A percentile compares a stretch with the other conserved stretches of the same genome.
These are phyloP conservation scores for Neotropicomus parvogracilis DNA, from an alignment of 1,284 basidiomycete species.

Conservation along the genomic window DNA sequence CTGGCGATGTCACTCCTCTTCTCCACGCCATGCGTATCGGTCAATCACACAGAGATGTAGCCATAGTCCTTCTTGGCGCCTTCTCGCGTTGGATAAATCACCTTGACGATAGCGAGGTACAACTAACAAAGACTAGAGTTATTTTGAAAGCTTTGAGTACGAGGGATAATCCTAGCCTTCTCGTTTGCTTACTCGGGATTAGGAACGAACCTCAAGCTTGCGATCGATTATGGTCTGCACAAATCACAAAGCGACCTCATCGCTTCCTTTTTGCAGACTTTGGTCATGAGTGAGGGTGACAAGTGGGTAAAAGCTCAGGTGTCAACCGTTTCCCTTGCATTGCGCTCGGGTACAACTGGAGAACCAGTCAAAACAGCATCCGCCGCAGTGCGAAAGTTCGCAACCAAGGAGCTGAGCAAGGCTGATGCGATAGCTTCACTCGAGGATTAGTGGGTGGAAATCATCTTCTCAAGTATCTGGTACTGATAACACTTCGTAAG, in stretches of 20 bases:
- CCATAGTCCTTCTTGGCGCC: constrained; percentile 72
- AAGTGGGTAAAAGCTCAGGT: constrained; percentile 69
- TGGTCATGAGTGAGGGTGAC: constrained; percentile 85
- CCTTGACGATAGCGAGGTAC: constrained; percentile 67
- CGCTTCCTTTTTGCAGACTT: constrained; percentile 77
- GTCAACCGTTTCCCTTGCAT: constrained; percentile 54
- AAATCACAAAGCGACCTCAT: constrained; percentile 74
- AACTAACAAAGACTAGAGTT: constrained; percentile 57
- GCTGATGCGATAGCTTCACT: constrained; percentile 71
- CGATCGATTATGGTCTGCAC: constrained; percentile 76
- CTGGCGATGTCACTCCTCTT: constrained; percentile 71
- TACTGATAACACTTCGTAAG: constrained; percentile 35
- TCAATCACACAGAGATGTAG: constrained; percentile 66
- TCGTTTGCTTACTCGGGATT: constrained; percentile 13
- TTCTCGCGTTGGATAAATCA: constrained; percentile 80
- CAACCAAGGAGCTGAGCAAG: constrained; percentile 72
- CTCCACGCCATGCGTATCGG: constrained; percentile 81
- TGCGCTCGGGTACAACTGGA: constrained; percentile 59
- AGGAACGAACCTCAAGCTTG: constrained; percentile 78
- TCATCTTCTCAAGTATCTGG: neutral
- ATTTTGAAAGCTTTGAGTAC: constrained; percentile 71
- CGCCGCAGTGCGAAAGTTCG: constrained; percentile 66
- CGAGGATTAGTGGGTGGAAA: constrained; percentile 70
- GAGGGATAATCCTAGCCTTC: constrained; percentile 20
- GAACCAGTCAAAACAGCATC: constrained; percentile 67